These are phyloP conservation scores for Dimocarpus longan DNA, from an alignment of 345 rosid species.

Conservation along the genomic window DNA sequence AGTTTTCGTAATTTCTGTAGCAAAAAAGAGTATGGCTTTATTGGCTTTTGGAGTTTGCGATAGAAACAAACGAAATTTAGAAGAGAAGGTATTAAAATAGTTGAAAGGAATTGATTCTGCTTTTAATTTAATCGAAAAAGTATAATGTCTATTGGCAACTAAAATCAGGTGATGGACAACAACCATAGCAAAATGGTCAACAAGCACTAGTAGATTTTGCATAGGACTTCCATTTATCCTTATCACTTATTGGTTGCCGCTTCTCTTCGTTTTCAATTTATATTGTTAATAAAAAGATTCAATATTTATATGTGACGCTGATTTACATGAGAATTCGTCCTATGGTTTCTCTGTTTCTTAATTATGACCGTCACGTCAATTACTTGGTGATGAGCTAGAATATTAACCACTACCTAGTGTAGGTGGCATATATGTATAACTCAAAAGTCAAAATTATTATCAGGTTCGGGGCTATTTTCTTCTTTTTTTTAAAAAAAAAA, in stretches of 20 bases:
- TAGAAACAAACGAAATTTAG: not conserved
- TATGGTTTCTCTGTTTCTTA: too few relatives aligned
- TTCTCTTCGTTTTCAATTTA: not conserved
- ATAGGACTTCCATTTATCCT: conserved; percentile 22
- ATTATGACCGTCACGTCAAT: too few relatives aligned
- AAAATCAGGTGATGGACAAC: not conserved
- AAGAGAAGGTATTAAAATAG: not conserved
- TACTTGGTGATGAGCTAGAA: too few relatives aligned
- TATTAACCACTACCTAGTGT: too few relatives aligned
- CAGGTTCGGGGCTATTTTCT: too few relatives aligned
- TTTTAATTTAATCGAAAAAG: not conserved
- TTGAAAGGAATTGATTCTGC: not conserved
- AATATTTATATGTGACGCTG: too few relatives aligned
- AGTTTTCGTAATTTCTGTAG: not conserved
- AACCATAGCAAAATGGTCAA: not conserved
- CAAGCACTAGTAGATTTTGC: conserved; percentile 9
- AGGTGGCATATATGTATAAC: too few relatives aligned
- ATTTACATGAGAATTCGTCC: too few relatives aligned
- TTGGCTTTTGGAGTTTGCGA: not conserved
- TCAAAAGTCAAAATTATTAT: too few relatives aligned
- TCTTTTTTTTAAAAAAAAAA: too few relatives aligned
- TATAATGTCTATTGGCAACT: conserved; percentile 14
- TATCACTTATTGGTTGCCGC: not conserved
- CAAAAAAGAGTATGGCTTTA: not conserved
- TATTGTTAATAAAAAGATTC: too few relatives aligned